Percentiles rank a stretch among this genome's conserved stretches.
Evolutionary conservation across 2,329 filamentous ascomycete species (phyloP).

Genomic region (Pseudogymnoascus sp.): DNA sequence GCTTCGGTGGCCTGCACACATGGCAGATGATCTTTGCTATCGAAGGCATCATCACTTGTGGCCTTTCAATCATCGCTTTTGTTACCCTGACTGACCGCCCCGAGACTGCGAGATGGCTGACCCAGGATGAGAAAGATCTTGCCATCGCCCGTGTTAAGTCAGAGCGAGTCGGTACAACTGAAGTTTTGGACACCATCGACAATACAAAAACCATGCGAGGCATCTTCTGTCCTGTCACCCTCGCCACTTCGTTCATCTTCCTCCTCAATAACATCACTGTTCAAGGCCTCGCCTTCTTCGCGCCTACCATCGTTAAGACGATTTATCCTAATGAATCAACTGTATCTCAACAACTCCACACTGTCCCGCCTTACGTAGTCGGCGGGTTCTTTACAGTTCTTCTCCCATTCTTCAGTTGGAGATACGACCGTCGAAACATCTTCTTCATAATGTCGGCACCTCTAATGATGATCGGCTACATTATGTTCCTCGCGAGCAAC

Average conservation of each 20-base stretch:
- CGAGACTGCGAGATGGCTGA: slow-evolving; percentile 58
- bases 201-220: slow-evolving; percentile 49
- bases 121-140: slow-evolving; percentile 55
- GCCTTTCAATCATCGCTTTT: slow-evolving; percentile 51
- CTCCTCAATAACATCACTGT: slow-evolving; percentile 48
- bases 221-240: slow-evolving; percentile 54
- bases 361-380: slow-evolving; percentile 61
- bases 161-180: slow-evolving; percentile 53
- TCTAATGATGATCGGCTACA: slow-evolving; percentile 59
- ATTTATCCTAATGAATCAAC: slow-evolving; percentile 53
- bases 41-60: slow-evolving; percentile 56
- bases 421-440: slow-evolving; percentile 48
- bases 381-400: slow-evolving; percentile 58
- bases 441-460: slow-evolving; percentile 53
- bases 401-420: slow-evolving; percentile 53
- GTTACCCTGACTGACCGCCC: slow-evolving; percentile 60
- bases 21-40: slow-evolving; percentile 68
- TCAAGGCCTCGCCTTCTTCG: slow-evolving; percentile 59
- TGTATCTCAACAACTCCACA: slow-evolving; percentile 58
- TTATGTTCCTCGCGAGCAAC: slow-evolving; percentile 56
- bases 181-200: slow-evolving; percentile 56
- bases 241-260: slow-evolving; percentile 44
- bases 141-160: slow-evolving; percentile 60
- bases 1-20: slow-evolving; percentile 44
- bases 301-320: slow-evolving; percentile 54